These are phyloP conservation scores for Eucalyptus melliodora DNA, from an alignment of 345 rosid species.

Conservation along the genomic window DNA sequence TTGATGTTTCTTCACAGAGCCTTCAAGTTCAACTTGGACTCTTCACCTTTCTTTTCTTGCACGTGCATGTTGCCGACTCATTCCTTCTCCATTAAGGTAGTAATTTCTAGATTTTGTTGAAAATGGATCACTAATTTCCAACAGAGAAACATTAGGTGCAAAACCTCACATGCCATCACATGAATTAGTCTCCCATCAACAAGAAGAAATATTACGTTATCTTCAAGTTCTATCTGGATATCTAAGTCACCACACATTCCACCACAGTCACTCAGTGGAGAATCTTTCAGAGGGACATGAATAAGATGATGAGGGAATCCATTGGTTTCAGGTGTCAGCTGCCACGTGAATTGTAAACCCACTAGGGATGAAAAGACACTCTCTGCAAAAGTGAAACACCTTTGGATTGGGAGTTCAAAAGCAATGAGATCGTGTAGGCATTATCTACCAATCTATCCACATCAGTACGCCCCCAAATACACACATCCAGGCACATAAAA, in stretches of 20 bases:
- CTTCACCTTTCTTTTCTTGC: too few species aligned
- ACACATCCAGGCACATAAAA: background rate
- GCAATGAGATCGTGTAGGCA: background rate
- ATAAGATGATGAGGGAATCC: slow-evolving; percentile 67
- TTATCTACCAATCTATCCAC: background rate
- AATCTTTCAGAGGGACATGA: slow-evolving; percentile 87
- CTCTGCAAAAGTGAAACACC: slow-evolving; percentile 31
- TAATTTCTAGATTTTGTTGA: too few species aligned
- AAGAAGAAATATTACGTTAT: slow-evolving; percentile 33
- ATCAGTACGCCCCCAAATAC: background rate
- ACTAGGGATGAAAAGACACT: slow-evolving; percentile 87
- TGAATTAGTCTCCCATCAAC: background rate
- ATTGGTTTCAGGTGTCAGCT: slow-evolving; percentile 41
- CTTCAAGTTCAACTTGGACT: too few species aligned
- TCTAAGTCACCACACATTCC: slow-evolving; percentile 85
- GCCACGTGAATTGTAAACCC: slow-evolving; percentile 91
- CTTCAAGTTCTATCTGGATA: slow-evolving; percentile 74
- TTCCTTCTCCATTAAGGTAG: too few species aligned
- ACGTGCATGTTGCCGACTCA: too few species aligned
- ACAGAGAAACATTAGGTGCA: background rate
- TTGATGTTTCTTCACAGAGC: too few species aligned
- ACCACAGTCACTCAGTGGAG: slow-evolving; percentile 88
- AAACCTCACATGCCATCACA: background rate
- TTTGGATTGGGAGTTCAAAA: background rate
- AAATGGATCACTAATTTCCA: too few species aligned